Percentiles rank a stretch among this genome's conserved stretches.
These are phyloP conservation scores for Neocucurbitaria cava DNA, from an alignment of 2,329 filamentous ascomycete species.

Conservation along the genomic window DNA sequence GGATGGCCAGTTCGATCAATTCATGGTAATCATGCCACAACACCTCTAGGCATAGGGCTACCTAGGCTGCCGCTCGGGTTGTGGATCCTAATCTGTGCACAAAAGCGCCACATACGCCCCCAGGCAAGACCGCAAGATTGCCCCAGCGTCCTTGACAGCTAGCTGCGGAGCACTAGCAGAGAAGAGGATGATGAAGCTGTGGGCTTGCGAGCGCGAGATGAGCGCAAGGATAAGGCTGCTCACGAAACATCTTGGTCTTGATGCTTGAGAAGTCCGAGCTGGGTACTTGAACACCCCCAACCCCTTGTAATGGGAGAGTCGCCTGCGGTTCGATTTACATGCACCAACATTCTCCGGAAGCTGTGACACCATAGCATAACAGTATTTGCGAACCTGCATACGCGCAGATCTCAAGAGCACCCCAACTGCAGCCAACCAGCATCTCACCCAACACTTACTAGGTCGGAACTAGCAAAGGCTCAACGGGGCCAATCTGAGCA, in stretches of 20 bases:
- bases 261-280: constrained; percentile 35
- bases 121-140: constrained; percentile 38
- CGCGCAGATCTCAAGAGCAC: not conserved
- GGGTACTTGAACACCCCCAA: constrained; percentile 43
- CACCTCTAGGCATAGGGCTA: not conserved
- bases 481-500: not conserved
- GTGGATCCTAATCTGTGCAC: constrained; percentile 33
- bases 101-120: constrained; percentile 45
- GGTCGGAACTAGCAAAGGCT: not conserved
- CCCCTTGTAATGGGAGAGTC: constrained; percentile 24
- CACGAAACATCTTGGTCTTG: constrained; percentile 33
- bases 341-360: constrained; percentile 22
- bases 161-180: constrained; percentile 35
- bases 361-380: constrained; percentile 29
- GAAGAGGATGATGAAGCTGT: constrained; percentile 37
- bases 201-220: constrained; percentile 32
- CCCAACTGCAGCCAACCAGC: not conserved
- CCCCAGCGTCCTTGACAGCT: constrained; percentile 36
- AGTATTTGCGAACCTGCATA: not conserved
- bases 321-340: constrained; percentile 26
- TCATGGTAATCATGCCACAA: constrained; percentile 8
- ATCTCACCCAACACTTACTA: constrained; percentile 2
- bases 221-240: constrained; percentile 42
- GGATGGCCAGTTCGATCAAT: constrained; percentile 1
- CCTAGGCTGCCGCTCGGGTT: constrained; percentile 11